Evolutionary conservation across 2,329 filamentous ascomycete genomes (phyloP).

Genomic region (Trichoderma sp.): DNA sequence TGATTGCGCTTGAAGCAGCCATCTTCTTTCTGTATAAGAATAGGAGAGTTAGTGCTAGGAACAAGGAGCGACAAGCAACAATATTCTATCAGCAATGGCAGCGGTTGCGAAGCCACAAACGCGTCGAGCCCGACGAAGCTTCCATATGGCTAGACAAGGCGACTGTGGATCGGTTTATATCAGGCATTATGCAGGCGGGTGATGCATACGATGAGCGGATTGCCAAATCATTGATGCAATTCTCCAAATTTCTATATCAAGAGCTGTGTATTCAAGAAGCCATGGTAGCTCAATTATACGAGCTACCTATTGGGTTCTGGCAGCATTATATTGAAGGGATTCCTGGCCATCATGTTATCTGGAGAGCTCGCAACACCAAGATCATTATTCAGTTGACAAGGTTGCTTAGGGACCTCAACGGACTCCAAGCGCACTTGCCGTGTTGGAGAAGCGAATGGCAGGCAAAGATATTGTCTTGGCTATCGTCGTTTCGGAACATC

Average conservation of each 20-base stretch:
- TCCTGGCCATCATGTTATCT: constrained; percentile 13
- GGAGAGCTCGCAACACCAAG: neutral
- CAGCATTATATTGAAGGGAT: constrained; percentile 13
- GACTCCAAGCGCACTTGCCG: neutral
- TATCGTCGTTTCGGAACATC: constrained; percentile 20
- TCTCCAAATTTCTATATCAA: constrained; percentile 17
- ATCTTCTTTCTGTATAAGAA: neutral
- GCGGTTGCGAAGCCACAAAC: neutral
- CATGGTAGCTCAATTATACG: constrained; percentile 27
- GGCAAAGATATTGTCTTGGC: constrained; percentile 15
- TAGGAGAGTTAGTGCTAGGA: neutral
- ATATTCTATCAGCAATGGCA: neutral
- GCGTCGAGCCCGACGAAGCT: neutral
- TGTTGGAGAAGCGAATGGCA: constrained; percentile 22
- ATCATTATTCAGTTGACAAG: constrained; percentile 5
- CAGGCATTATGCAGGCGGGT: neutral
- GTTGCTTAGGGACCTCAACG: neutral
- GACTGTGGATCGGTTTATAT: neutral
- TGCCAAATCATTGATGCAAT: constrained; percentile 21
- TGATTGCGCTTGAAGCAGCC: neutral
- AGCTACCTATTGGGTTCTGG: constrained; percentile 21
- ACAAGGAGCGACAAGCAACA: neutral
- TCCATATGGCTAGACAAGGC: neutral
- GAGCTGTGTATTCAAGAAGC: constrained; percentile 25
- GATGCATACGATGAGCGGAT: constrained; percentile 21